Evolutionary conservation across 1,139 yeast genomes (phyloP), one percentile per base, ranked within the genome.

Genomic region (Geotrichum phurueaensis): DNA sequence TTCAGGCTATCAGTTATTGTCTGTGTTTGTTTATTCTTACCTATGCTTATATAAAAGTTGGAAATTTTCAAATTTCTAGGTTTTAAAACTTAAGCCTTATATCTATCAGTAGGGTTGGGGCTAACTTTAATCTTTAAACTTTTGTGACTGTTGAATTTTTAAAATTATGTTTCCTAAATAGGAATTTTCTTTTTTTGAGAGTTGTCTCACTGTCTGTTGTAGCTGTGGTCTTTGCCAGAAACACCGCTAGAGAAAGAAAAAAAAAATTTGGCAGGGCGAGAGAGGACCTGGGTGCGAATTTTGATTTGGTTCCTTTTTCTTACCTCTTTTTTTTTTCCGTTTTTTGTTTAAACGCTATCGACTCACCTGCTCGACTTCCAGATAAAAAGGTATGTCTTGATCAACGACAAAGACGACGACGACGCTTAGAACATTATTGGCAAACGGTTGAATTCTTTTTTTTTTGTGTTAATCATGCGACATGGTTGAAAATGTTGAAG

Each of bases 261-360:
- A 31, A 54, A 54, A 54, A 47, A 47, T 47, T 54, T 54, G 57
- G 57, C 56, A 48, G 39, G 23, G 57, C 20, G 52, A 10, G 25
- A 51, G 29, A 39, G 47, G 47, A n/a, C 18, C 47, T 39, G 47
- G 47, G 47, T 39, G 47, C 47, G 47, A 39, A 39, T 39, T 39
- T 39, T 39, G 47, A 39, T 39, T 39, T 39, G 47, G 47, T 39
- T 39, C 47, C 47, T 39, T 5, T 39, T 39, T 39, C 47, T 39
- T 39, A 39, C 47, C 47, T 47, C 54, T 47, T 51, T 45, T 55
- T 54, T 33, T 53, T 36, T 50, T 33, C n/a, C 47, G 18, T 31
- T 29, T 39, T 50, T 53, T 55, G 51, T 53, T 50, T 36, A 55
- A 55, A 53, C 58, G 58, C 51, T 48, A 50, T 49, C 58, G 58